Evolutionary conservation across 768 basidiomycete genomes (phyloP).

Genomic region (Cubamyces lactineus): DNA sequence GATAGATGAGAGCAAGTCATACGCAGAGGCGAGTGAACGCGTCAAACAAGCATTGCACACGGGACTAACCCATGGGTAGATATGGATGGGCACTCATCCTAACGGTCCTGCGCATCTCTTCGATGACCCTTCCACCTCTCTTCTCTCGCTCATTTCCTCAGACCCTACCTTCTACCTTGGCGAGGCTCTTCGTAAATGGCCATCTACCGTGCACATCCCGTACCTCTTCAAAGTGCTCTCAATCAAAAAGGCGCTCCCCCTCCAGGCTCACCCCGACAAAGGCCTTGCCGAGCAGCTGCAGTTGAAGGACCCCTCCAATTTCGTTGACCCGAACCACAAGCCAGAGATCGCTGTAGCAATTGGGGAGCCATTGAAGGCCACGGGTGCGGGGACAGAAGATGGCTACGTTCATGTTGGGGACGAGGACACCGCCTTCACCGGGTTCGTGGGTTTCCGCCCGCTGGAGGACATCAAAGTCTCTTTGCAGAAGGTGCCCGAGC

Average conservation of each 20-base stretch:
- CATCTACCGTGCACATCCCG: conserved; percentile 43
- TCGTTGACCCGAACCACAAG: conserved; percentile 57
- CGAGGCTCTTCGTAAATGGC: conserved; percentile 39
- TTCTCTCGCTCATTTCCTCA: conserved; percentile 38
- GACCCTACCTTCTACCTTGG: conserved; percentile 37
- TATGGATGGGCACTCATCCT: conserved; percentile 68
- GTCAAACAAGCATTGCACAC: not conserved
- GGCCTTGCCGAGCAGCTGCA: conserved; percentile 46
- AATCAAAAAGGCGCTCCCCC: conserved; percentile 56
- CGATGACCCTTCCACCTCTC: conserved; percentile 33
- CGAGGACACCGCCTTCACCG: conserved; percentile 34
- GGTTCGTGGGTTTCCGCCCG: conserved; percentile 60
- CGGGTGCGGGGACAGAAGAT: not conserved
- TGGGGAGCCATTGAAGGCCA: conserved; percentile 39
- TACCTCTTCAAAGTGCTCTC: conserved; percentile 62
- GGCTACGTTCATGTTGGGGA: conserved; percentile 14
- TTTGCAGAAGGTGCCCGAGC: conserved; percentile 49
- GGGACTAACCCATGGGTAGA: conserved; percentile 32
- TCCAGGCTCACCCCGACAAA: conserved; percentile 63
- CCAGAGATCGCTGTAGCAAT: conserved; percentile 62
- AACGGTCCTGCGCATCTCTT: conserved; percentile 48
- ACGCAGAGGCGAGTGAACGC: conserved; percentile 51
- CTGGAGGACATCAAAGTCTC: conserved; percentile 45
- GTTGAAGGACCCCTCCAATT: conserved; percentile 45
- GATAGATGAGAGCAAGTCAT: conserved; percentile 48